Evolutionary conservation across 345 rosid species (phyloP), one percentile per base, ranked within the genome.

Genomic region (Atalantia buxifolia): DNA sequence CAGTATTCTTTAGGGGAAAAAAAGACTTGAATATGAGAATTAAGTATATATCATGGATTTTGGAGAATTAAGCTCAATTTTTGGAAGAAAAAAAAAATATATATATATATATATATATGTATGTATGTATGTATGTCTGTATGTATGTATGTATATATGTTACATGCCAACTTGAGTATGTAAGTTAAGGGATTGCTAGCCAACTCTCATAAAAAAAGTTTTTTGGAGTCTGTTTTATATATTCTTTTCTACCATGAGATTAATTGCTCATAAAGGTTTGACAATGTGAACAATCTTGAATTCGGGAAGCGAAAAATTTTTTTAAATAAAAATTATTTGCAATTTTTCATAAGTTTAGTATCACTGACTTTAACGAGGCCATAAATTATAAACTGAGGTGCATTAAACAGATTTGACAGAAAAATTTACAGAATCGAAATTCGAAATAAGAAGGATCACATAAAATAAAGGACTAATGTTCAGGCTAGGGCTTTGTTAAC

Each of bases 111-210:
- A 33, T 33, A 33, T 33, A 4, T 33, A 4, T 33, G 0, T 33
- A 5, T 33, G 1, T 33, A 5, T 33, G 1, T 33, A 5, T 33
- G 6, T 33, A 0, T 33, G 0, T 5, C 0, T 33, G 35, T 33
- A 0, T 33, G 6, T 5, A 0, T 33, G 6, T 33, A 0, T 33
- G 10, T 38, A 0, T 38, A 2, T 40, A 0, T 40, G 6, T 5
- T 42, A 2, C 9, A 2, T 57, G 61, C 61, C 61, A 57, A n/a
- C 25, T 21, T 57, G 25, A 2, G 25, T n/a, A 50, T 9, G 1
- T 9, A 57, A 56, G 24, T 56, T 56, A 21, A 57, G 22, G 24
- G 61, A 8, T 9, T 57, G 10, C 61, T 57, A n/a, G 25, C 61
- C 61, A 57, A n/a, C 25, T 22, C 24, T 22, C n/a, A 2, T 31